These are phyloP conservation scores for Epicoccum sorghinum DNA, from an alignment of 2,329 filamentous ascomycete genomes.

Conservation along the genomic window DNA sequence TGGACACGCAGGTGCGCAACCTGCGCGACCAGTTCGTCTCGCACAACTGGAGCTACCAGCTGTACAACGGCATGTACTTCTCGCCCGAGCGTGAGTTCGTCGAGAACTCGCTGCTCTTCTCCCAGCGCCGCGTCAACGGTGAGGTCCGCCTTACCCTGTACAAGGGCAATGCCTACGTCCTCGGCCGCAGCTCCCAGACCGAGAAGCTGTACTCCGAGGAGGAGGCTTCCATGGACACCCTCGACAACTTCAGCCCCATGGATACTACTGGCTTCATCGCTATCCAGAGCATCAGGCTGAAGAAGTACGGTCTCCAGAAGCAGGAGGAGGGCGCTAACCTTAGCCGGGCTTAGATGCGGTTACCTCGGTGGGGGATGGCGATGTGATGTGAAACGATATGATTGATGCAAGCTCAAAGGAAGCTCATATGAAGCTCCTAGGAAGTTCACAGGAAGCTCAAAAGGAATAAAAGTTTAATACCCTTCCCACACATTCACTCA, in stretches of 20 bases:
- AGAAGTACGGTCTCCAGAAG: conserved; percentile 51
- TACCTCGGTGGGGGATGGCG: background rate
- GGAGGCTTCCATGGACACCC: conserved; percentile 73
- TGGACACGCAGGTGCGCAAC: conserved; percentile 71
- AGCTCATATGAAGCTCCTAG: too few relatives aligned
- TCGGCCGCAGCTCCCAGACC: conserved; percentile 66
- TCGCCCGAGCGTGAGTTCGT: conserved; percentile 74
- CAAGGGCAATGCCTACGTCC: conserved; percentile 68
- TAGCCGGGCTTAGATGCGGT: conserved; percentile 26
- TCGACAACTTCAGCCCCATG: conserved; percentile 69
- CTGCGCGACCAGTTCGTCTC: conserved; percentile 75
- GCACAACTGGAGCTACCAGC: conserved; percentile 50
- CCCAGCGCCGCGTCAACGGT: conserved; percentile 49
- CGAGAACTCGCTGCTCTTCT: conserved; percentile 61
- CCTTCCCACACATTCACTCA: background rate
- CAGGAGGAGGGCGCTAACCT: conserved; percentile 43
- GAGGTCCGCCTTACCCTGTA: conserved; percentile 67
- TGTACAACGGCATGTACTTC: conserved; percentile 71
- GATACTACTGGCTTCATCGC: conserved; percentile 73
- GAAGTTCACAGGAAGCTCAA: conserved; percentile 1
- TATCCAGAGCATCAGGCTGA: conserved; percentile 67
- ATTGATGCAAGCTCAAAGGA: background rate
- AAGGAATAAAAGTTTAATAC: conserved; percentile 13
- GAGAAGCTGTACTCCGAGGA: conserved; percentile 73
- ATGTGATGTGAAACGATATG: conserved; percentile 4